phyloP scores from a whole-genome alignment of 1,284 basidiomycete species.

The Baeospora myosura region DNA sequence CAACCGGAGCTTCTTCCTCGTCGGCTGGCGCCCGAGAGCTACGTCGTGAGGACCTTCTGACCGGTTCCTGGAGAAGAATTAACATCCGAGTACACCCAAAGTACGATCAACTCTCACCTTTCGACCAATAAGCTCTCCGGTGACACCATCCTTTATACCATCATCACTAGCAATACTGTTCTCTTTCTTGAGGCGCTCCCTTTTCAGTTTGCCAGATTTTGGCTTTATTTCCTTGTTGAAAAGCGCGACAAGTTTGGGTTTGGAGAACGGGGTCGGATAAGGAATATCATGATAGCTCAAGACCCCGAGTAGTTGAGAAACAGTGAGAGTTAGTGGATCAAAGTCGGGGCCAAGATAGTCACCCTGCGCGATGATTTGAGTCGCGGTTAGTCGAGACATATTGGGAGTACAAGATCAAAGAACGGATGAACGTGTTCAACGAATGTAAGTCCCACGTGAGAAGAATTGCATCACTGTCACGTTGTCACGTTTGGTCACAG shows the following conservation, averaged over 20 bases:
- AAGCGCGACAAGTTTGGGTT: slow-evolving; percentile 74
- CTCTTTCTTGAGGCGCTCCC: slow-evolving; percentile 58
- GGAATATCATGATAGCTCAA: slow-evolving; percentile 77
- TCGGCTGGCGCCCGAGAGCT: slow-evolving; percentile 41
- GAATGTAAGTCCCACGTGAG: too few relatives aligned
- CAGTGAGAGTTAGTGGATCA: slow-evolving; percentile 70
- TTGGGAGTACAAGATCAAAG: too few relatives aligned
- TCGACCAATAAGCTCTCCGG: slow-evolving; percentile 50
- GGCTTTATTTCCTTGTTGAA: slow-evolving; percentile 76
- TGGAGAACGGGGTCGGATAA: slow-evolving; percentile 76
- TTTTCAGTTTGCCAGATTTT: slow-evolving; percentile 53
- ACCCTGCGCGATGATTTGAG: slow-evolving; percentile 64
- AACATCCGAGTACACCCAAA: background rate
- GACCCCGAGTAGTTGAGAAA: slow-evolving; percentile 75
- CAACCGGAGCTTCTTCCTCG: slow-evolving; percentile 33
- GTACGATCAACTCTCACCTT: background rate
- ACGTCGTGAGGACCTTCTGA: slow-evolving; percentile 41
- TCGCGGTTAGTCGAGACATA: slow-evolving; percentile 70
- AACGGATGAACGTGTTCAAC: too few relatives aligned
- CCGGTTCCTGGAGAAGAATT: slow-evolving; percentile 18
- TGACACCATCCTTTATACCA: slow-evolving; percentile 72
- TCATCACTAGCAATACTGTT: slow-evolving; percentile 70
- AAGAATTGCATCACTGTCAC: too few relatives aligned
- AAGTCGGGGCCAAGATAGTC: slow-evolving; percentile 84
- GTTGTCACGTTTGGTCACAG: too few relatives aligned